Evolutionary conservation across 2,329 filamentous ascomycete genomes (phyloP).

Genomic region (Xylariaceae sp.): DNA sequence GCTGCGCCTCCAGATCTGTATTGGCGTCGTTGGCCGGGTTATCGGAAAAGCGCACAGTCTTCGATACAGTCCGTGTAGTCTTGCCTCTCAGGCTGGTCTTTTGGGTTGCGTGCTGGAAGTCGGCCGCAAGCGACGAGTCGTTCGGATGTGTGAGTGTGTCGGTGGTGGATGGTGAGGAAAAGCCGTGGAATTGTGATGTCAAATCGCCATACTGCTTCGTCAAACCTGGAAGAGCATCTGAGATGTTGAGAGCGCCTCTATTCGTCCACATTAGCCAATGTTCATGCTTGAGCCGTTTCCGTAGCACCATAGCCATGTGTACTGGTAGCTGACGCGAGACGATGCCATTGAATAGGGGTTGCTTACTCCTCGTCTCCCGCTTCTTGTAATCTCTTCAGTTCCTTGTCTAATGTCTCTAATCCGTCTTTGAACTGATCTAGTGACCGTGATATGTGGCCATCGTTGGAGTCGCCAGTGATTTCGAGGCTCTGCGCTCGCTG

Average conservation of each 20-base stretch:
- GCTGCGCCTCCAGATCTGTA: slow-evolving; percentile 41
- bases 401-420: slow-evolving; percentile 61
- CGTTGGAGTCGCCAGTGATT: slow-evolving; percentile 72
- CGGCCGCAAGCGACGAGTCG: slow-evolving; percentile 54
- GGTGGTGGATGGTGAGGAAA: slow-evolving; percentile 45
- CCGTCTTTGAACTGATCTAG: slow-evolving; percentile 81
- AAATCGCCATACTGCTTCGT: slow-evolving; percentile 72
- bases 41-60: slow-evolving; percentile 85
- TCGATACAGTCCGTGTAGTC: slow-evolving; percentile 41
- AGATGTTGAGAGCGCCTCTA: slow-evolving; percentile 46
- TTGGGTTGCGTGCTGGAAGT: slow-evolving; percentile 59
- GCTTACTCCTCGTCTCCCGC: slow-evolving; percentile 57
- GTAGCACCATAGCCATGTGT: background rate
- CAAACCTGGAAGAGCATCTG: slow-evolving; percentile 62
- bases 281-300: background rate
- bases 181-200: slow-evolving; percentile 72
- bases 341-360: slow-evolving; percentile 4
- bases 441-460: slow-evolving; percentile 83
- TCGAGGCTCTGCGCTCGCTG: slow-evolving; percentile 78
- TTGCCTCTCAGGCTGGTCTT: slow-evolving; percentile 34
- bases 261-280: slow-evolving; percentile 22
- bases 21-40: slow-evolving; percentile 39
- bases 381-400: slow-evolving; percentile 59
- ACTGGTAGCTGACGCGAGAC: background rate
- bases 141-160: slow-evolving; percentile 57